These are phyloP conservation scores for Botrytis cinerea DNA, from an alignment of 2,329 filamentous ascomycete species.

Conservation along the genomic window DNA sequence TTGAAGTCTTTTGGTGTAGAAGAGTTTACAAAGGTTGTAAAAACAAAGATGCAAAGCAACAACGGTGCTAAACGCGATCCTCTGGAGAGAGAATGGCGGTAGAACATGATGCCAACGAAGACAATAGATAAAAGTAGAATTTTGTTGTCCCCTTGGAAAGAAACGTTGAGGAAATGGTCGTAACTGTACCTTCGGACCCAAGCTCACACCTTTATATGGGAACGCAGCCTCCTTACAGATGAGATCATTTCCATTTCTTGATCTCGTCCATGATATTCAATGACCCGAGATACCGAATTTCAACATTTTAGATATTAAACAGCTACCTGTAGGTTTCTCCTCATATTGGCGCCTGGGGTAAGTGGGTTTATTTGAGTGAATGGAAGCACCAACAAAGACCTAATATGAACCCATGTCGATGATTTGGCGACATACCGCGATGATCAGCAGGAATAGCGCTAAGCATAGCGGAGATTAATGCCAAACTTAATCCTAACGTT, in stretches of 20 bases:
- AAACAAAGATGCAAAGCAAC: background rate
- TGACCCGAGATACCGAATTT: constrained; percentile 12
- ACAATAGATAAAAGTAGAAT: background rate
- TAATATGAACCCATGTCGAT: constrained; percentile 1
- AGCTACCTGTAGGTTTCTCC: background rate
- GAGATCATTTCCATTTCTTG: background rate
- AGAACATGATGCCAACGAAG: background rate
- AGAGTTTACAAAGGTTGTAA: constrained; percentile 6
- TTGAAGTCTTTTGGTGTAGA: background rate
- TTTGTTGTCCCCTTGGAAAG: background rate
- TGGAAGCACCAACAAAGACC: background rate
- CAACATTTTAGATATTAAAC: background rate
- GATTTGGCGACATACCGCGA: background rate
- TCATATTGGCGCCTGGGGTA: constrained; percentile 15
- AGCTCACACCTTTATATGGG: constrained; percentile 12
- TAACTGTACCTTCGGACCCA: background rate
- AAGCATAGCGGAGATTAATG: constrained; percentile 11
- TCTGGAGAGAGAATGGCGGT: background rate
- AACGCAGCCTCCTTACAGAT: too few relatives aligned
- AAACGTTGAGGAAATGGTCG: background rate
- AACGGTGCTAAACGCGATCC: background rate
- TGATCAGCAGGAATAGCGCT: constrained; percentile 2
- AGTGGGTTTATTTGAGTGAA: background rate
- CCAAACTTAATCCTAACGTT: constrained; percentile 1
- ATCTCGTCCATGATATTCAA: constrained; percentile 7